Evolutionary conservation across 164 flowering plant genomes (phyloP).

Genomic region (Amborella trichopoda): DNA sequence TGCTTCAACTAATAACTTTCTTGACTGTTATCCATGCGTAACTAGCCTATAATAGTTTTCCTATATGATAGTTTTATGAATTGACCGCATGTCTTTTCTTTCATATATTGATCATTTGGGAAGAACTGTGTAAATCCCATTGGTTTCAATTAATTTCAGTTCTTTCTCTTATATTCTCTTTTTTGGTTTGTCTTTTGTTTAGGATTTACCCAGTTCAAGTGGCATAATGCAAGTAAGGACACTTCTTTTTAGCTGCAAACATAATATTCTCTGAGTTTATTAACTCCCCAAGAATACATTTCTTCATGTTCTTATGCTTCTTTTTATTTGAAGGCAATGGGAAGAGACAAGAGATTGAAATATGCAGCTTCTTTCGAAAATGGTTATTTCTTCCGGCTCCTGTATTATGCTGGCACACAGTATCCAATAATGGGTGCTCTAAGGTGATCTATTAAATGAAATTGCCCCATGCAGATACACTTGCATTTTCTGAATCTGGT

Average conservation of each 20-base stretch:
- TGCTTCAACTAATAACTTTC: too few species aligned
- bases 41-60: too few species aligned
- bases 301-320: neutral
- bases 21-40: too few species aligned
- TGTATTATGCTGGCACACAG: constrained; percentile 88
- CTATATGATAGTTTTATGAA: too few species aligned
- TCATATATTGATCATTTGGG: too few species aligned
- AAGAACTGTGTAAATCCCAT: too few species aligned
- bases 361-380: constrained; percentile 83
- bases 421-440: constrained; percentile 98
- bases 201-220: constrained; percentile 93
- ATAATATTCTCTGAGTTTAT: too few species aligned
- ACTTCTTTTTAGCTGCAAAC: neutral
- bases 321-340: constrained; percentile 59
- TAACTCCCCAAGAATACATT: too few species aligned
- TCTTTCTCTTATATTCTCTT: neutral
- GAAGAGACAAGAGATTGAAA: constrained; percentile 84
- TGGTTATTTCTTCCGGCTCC: constrained; percentile 82
- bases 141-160: neutral
- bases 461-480: too few species aligned
- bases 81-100: too few species aligned
- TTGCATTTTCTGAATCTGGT: neutral
- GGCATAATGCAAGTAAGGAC: constrained; percentile 93
- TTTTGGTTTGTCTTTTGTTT: constrained; percentile 6
- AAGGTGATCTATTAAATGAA: constrained; percentile 31